These are phyloP conservation scores for Candida vaughaniae DNA, from an alignment of 805 yeast genomes.

Conservation along the genomic window DNA sequence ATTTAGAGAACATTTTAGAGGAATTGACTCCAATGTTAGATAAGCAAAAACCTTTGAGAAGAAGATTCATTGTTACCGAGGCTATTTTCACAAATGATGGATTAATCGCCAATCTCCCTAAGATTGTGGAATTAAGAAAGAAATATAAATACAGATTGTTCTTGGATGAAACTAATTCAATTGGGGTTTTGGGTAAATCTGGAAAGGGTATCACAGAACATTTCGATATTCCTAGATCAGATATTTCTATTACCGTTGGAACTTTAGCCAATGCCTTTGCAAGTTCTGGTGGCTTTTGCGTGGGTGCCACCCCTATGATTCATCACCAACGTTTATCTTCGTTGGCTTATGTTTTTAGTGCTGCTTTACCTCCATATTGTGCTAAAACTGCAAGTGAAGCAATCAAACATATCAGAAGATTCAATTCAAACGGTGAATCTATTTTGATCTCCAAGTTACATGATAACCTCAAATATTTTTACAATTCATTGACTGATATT, in stretches of 20 bases:
- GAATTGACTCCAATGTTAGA: conserved; percentile 60
- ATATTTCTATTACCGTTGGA: conserved; percentile 84
- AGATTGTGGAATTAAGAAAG: conserved; percentile 69
- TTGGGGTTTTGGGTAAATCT: conserved; percentile 80
- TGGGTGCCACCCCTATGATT: conserved; percentile 79
- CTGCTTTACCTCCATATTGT: conserved; percentile 89
- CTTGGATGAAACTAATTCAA: conserved; percentile 82
- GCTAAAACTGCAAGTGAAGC: conserved; percentile 60
- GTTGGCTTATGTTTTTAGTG: conserved; percentile 88
- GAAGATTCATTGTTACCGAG: conserved; percentile 90
- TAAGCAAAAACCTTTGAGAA: conserved; percentile 72
- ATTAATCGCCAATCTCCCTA: conserved; percentile 69
- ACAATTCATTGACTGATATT: conserved; percentile 42
- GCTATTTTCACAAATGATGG: conserved; percentile 83
- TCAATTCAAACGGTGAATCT: conserved; percentile 32
- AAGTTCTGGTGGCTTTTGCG: conserved; percentile 91
- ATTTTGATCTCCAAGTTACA: conserved; percentile 34
- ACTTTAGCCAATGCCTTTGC: conserved; percentile 80
- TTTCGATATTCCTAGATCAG: conserved; percentile 62
- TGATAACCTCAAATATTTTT: conserved; percentile 38
- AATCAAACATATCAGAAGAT: conserved; percentile 44
- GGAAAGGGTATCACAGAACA: conserved; percentile 88
- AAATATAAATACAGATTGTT: conserved; percentile 83
- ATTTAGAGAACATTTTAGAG: conserved; percentile 66
- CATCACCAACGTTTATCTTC: conserved; percentile 91